Evolutionary conservation across 768 basidiomycete genomes (phyloP).

Genomic region (Chalciporus pseudorubinellus): DNA sequence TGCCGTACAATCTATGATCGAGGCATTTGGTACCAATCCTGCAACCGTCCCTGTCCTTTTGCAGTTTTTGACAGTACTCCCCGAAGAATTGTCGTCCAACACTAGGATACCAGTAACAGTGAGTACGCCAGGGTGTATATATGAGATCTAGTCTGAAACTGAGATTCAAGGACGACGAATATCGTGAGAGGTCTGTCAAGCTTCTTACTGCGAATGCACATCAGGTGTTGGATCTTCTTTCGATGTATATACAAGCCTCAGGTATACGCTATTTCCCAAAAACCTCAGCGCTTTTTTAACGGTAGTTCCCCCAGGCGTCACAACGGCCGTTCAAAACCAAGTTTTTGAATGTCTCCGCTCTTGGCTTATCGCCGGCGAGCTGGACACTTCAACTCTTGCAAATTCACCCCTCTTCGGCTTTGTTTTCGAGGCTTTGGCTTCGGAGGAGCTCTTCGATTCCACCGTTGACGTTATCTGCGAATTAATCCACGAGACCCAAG

Average conservation of each 20-base stretch:
- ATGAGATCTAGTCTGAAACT: slow-evolving; percentile 10
- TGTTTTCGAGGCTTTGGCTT: slow-evolving; percentile 79
- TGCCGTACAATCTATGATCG: slow-evolving; percentile 77
- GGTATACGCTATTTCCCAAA: slow-evolving; percentile 44
- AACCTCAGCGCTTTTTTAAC: too few relatives aligned
- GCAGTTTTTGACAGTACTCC: slow-evolving; percentile 86
- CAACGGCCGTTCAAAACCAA: slow-evolving; percentile 70
- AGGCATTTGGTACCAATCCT: slow-evolving; percentile 81
- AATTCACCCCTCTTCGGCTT: slow-evolving; percentile 78
- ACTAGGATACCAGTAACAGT: slow-evolving; percentile 87
- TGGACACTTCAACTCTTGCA: slow-evolving; percentile 59
- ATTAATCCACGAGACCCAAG: slow-evolving; percentile 96
- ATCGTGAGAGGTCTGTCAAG: slow-evolving; percentile 53
- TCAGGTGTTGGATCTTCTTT: slow-evolving; percentile 72
- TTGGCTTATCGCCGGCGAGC: slow-evolving; percentile 89
- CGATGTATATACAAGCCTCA: slow-evolving; percentile 84
- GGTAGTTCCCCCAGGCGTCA: slow-evolving; percentile 64
- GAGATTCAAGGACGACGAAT: slow-evolving; percentile 67
- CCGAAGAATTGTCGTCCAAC: slow-evolving; percentile 85
- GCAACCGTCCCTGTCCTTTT: slow-evolving; percentile 79
- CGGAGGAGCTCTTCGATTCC: slow-evolving; percentile 87
- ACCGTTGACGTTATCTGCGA: slow-evolving; percentile 93
- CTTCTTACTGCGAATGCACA: slow-evolving; percentile 67
- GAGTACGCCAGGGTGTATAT: slow-evolving; percentile 32
- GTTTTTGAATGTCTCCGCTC: slow-evolving; percentile 81